Conservation (phyloP, 345 rosid genomes). For the Trapa bicornis region DNA sequence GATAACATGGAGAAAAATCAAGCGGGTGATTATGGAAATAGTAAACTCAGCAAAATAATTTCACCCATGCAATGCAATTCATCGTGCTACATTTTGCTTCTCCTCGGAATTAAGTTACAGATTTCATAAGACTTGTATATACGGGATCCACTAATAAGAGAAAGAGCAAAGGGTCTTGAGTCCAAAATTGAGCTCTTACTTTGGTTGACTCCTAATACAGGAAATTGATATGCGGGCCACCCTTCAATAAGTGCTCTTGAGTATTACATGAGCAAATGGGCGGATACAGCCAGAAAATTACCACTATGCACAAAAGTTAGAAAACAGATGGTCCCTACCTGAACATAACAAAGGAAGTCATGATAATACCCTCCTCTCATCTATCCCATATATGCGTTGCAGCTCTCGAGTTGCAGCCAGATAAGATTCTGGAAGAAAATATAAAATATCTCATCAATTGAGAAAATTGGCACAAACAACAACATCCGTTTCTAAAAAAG, state of each 20-base stretch:
- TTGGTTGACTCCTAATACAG: neutral
- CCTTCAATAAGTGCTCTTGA: constrained; percentile 10
- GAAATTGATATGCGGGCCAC: neutral
- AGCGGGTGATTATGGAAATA: constrained; percentile 7
- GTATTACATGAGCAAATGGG: constrained; percentile 9
- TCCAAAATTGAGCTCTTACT: constrained; percentile 5
- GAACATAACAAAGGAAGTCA: constrained; percentile 1
- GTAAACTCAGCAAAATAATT: neutral
- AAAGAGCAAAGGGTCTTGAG: constrained; percentile 6
- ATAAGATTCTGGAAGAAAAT: constrained; percentile 51
- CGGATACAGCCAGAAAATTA: constrained; percentile 1
- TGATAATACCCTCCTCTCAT: constrained; percentile 20
- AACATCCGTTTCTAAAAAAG: too few relatives aligned
- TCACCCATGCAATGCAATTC: neutral
- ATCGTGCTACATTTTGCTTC: constrained; percentile 2
- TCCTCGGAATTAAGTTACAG: neutral
- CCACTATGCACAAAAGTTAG: constrained; percentile 7
- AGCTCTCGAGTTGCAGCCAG: constrained; percentile 90
- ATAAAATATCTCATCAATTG: neutral
- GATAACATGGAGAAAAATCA: constrained; percentile 5
- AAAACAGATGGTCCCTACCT: neutral
- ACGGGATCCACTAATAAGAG: neutral
- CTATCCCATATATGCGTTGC: constrained; percentile 80
- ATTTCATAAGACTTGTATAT: neutral
- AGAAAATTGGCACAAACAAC: neutral